Evolutionary conservation across 345 rosid genomes (phyloP).

Genomic region (Hibiscus mutabilis): DNA sequence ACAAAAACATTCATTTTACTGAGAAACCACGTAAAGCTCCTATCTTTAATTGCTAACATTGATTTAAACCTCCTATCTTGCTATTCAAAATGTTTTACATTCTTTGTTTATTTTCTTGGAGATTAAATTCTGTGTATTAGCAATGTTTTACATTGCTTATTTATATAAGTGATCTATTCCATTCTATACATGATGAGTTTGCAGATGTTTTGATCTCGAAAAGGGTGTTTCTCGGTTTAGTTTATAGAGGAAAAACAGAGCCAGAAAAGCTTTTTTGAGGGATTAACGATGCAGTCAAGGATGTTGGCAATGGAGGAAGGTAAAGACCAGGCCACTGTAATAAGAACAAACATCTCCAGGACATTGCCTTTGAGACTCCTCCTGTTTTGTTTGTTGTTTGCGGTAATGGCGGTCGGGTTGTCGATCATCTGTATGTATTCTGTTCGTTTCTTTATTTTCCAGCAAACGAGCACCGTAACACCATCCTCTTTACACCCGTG

Average conservation of each 20-base stretch:
- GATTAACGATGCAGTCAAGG: conserved; percentile 12
- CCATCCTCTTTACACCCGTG: conserved; percentile 28
- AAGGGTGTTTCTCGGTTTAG: conserved; percentile 9
- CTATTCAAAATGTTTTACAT: too few species aligned
- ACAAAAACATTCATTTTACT: not conserved
- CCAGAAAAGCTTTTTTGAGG: not conserved
- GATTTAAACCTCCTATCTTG: too few species aligned
- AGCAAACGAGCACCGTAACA: conserved; percentile 19
- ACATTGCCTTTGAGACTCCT: conserved; percentile 35
- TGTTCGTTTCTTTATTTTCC: conserved; percentile 31
- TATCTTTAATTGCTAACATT: too few species aligned
- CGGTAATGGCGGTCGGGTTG: conserved; percentile 43
- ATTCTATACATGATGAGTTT: not conserved
- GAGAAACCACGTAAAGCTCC: too few species aligned
- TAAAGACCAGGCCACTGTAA: conserved; percentile 24
- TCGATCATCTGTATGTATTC: conserved; percentile 45
- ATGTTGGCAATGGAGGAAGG: conserved; percentile 44
- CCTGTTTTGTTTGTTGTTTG: conserved; percentile 38
- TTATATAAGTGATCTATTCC: not conserved
- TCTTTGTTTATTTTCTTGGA: too few species aligned
- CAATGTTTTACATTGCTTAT: not conserved
- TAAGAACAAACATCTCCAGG: conserved; percentile 32
- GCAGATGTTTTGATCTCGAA: not conserved
- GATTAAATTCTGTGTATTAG: too few species aligned
- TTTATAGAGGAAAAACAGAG: not conserved